A percentile compares a stretch with the other conserved stretches of the same genome.
Conservation (phyloP, 169 alveolate species). For the Cryptosporidium ryanae region DNA sequence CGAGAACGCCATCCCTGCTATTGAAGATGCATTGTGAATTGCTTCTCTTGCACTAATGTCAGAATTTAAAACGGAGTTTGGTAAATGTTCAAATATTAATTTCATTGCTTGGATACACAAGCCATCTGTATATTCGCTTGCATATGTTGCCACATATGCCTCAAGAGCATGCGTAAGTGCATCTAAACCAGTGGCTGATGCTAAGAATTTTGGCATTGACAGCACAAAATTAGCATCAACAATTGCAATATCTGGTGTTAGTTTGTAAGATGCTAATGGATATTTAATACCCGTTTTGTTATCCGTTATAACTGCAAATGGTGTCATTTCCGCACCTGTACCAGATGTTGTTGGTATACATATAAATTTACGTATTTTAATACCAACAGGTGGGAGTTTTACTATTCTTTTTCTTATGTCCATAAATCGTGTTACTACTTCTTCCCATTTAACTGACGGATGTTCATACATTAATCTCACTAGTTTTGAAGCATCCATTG, state of each 20-base stretch:
- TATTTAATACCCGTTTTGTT: constrained; percentile 67
- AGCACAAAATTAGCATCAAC: constrained; percentile 73
- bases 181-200: constrained; percentile 75
- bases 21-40: constrained; percentile 74
- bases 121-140: constrained; percentile 75
- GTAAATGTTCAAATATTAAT: constrained; percentile 67
- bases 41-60: constrained; percentile 60
- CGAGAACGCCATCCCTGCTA: constrained; percentile 76
- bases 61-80: constrained; percentile 37
- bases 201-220: constrained; percentile 75
- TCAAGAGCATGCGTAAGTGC: constrained; percentile 76
- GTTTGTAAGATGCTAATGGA: constrained; percentile 72
- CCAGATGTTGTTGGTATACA: constrained; percentile 76
- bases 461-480: constrained; percentile 75
- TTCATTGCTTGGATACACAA: constrained; percentile 67
- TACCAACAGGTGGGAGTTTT: constrained; percentile 55
- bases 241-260: constrained; percentile 76
- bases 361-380: constrained; percentile 58
- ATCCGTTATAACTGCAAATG: constrained; percentile 76
- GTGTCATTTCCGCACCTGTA: constrained; percentile 77
- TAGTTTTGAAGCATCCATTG: constrained; percentile 76
- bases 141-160: constrained; percentile 68
- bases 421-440: constrained; percentile 68
- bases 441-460: constrained; percentile 70
- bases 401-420: constrained; percentile 75